Evolutionary conservation across 2,329 filamentous ascomycete species (phyloP), one percentile per base, ranked within the genome.

Genomic region (Sphaerulina musiva): DNA sequence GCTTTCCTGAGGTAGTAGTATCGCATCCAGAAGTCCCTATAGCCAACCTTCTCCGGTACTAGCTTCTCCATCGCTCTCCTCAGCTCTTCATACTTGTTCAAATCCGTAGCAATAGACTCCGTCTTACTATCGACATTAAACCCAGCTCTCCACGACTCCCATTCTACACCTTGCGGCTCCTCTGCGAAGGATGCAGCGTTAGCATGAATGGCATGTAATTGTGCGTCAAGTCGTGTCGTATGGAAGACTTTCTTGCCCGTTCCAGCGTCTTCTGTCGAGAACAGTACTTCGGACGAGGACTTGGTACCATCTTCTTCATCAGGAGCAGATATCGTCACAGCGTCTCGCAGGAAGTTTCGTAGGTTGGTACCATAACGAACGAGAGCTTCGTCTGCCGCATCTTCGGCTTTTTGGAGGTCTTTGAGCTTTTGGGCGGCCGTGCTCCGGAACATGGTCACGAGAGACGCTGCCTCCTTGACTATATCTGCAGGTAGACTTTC

Each of bases 1-100:
- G 93, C 89, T 66, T 95, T 86, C 65, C 92, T 80, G 59, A 97
- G 74, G 76, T 95, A 98, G 70, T 97, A 97, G 73, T 98, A 98
- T 53, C 93, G 80, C 68, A 81, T 86, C 92, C 93, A 98, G 70
- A 98, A 98, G 49, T 86, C 81, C 49, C 77, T 80, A 66, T 98
- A 98, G 34, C 91, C 80, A n/a, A 96, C 88, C 63, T 83, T 81
- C 71, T 91, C 90, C 1, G 93, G 93, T n/a, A 98, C 93, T 52
- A 95, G 76, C 74, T 86, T 90, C 79, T 96, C 93, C 92, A 98
- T 97, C 0, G 90, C 90, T 26, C 79, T 73, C 63, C 91, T 79
- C 64, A 98, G 75, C 72, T 97, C 92, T 8, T 85, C 82, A 66
- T 95, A 95, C 68, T 86, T 89, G 61, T 91, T 84, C 62, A 98